phyloP scores from a whole-genome alignment of 164 flowering plant genomes.

The Macadamia tetraphylla region DNA sequence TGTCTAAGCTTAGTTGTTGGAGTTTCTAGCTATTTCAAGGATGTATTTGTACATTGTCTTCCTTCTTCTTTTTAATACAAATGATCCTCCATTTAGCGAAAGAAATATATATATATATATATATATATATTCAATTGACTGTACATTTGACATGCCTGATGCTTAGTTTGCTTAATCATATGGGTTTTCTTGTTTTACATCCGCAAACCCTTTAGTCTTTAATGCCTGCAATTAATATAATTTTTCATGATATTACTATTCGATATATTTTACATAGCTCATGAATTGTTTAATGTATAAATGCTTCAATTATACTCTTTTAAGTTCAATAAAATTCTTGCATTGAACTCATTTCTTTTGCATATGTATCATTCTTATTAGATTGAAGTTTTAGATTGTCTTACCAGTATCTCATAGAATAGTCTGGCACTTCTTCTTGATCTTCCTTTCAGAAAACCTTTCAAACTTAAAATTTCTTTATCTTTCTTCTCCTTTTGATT shows the following conservation, averaged over 20 bases:
- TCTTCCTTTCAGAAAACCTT: constrained; percentile 34
- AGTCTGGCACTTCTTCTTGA: constrained; percentile 47
- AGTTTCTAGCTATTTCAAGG: too few relatives aligned
- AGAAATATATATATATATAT: too few relatives aligned
- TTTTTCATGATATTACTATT: background rate
- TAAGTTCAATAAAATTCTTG: background rate
- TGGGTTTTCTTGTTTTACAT: constrained; percentile 54
- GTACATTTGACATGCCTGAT: background rate
- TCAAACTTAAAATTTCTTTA: constrained; percentile 34
- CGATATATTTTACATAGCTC: background rate
- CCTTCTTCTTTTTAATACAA: too few relatives aligned
- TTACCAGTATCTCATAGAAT: constrained; percentile 84
- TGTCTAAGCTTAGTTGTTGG: too few relatives aligned
- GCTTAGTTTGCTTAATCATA: constrained; percentile 15
- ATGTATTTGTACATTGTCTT: too few relatives aligned
- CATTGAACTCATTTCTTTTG: too few relatives aligned
- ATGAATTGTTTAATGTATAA: background rate
- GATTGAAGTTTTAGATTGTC: background rate
- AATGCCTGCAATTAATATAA: constrained; percentile 43
- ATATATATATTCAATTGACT: too few relatives aligned
- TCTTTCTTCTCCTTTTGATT: constrained; percentile 18
- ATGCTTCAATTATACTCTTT: background rate
- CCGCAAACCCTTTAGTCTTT: constrained; percentile 39
- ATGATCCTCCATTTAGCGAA: too few relatives aligned
- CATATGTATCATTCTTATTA: too few relatives aligned